Percentiles rank a stretch among this genome's conserved stretches.
Conservation (phyloP, 73 alveolate species). For the Loxodes magnus region DNA sequence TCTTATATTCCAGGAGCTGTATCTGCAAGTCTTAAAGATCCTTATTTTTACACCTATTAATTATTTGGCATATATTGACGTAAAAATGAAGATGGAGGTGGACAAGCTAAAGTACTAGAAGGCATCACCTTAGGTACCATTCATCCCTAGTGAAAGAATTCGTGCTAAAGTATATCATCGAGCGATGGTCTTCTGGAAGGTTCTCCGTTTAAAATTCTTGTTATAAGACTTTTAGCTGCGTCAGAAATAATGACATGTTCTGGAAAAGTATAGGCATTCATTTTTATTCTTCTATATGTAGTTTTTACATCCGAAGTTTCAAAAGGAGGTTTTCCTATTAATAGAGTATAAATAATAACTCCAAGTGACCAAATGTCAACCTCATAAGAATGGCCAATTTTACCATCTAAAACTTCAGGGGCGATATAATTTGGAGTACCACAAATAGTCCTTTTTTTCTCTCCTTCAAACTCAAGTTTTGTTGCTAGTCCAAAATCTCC, state of each 20-base stretch:
- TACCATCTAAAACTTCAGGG: slow-evolving; percentile 72
- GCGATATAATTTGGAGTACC: slow-evolving; percentile 85
- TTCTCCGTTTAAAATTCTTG: slow-evolving; percentile 48
- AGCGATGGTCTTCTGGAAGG: slow-evolving; percentile 42
- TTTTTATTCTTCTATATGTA: slow-evolving; percentile 55
- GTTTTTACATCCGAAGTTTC: slow-evolving; percentile 72
- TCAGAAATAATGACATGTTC: slow-evolving; percentile 52
- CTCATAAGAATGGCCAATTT: slow-evolving; percentile 70
- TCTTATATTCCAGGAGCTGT: background rate
- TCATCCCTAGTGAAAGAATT: slow-evolving; percentile 35
- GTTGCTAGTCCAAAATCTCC: slow-evolving; percentile 84
- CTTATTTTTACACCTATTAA: background rate
- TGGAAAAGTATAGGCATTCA: slow-evolving; percentile 47
- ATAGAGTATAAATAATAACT: slow-evolving; percentile 59
- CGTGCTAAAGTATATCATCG: slow-evolving; percentile 35
- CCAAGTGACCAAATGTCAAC: slow-evolving; percentile 89
- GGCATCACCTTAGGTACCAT: slow-evolving; percentile 72
- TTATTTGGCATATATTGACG: slow-evolving; percentile 19
- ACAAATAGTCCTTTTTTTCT: slow-evolving; percentile 66
- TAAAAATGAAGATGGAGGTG: slow-evolving; percentile 48
- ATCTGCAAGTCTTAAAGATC: background rate
- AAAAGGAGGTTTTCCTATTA: slow-evolving; percentile 81
- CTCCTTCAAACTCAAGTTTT: slow-evolving; percentile 64
- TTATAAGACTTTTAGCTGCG: slow-evolving; percentile 44
- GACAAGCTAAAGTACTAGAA: slow-evolving; percentile 64